Conservation (phyloP, 2,329 filamentous ascomycete genomes). For the Aureobasidium sp. region DNA sequence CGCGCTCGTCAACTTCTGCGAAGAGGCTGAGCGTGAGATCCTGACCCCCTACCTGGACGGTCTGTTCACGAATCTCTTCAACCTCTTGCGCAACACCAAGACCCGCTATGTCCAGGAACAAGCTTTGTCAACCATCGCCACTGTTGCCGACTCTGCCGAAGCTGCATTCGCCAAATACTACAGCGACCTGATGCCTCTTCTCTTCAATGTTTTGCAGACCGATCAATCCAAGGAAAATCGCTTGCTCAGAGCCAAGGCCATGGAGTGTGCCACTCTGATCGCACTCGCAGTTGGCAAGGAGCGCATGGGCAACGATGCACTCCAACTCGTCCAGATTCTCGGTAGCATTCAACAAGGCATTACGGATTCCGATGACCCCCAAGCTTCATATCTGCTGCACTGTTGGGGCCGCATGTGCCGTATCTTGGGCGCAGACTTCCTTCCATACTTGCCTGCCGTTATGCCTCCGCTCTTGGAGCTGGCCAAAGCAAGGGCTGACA, state of each 20-base stretch:
- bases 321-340: slow-evolving; percentile 78
- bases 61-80: slow-evolving; percentile 74
- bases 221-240: slow-evolving; percentile 92
- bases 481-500: slow-evolving; percentile 91
- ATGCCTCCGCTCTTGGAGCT: slow-evolving; percentile 90
- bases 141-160: slow-evolving; percentile 96
- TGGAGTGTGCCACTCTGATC: slow-evolving; percentile 97
- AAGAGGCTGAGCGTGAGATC: slow-evolving; percentile 87
- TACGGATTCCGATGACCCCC: slow-evolving; percentile 84
- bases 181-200: slow-evolving; percentile 85
- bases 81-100: slow-evolving; percentile 82
- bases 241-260: slow-evolving; percentile 87
- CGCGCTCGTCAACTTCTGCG: slow-evolving; percentile 98
- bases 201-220: slow-evolving; percentile 80
- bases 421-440: slow-evolving; percentile 80
- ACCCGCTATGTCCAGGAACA: slow-evolving; percentile 89
- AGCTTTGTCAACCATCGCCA: slow-evolving; percentile 93
- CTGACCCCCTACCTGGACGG: slow-evolving; percentile 90
- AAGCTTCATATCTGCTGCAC: slow-evolving; percentile 94
- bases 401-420: slow-evolving; percentile 99
- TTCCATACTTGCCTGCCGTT: slow-evolving; percentile 84
- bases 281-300: slow-evolving; percentile 91
- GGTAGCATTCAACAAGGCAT: slow-evolving; percentile 81
- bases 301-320: slow-evolving; percentile 77
- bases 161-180: slow-evolving; percentile 93